phyloP scores from a whole-genome alignment of 441 rosid genomes.

The Euphorbia schlechtendalii region DNA sequence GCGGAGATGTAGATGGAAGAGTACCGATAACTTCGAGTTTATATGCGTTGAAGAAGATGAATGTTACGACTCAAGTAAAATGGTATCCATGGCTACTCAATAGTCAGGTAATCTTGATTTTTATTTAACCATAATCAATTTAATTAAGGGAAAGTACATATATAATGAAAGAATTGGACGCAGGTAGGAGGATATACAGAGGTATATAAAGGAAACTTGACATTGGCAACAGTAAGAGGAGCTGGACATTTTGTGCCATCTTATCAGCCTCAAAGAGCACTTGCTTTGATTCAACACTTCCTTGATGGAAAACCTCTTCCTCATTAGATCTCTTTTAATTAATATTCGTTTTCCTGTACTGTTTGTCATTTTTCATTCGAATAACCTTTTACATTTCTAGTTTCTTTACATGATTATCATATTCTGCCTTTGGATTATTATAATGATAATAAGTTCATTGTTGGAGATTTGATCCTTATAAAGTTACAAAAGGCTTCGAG shows the following conservation, averaged over 20 bases:
- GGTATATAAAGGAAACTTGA: constrained; percentile 52
- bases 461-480: too few relatives aligned
- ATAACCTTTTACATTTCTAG: too few relatives aligned
- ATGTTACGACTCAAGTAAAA: not conserved
- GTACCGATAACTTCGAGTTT: not conserved
- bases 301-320: constrained; percentile 42
- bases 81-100: constrained; percentile 7
- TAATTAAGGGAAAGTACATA: not conserved
- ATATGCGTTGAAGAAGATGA: constrained; percentile 1
- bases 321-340: not conserved
- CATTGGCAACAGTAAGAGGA: constrained; percentile 68
- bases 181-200: constrained; percentile 73
- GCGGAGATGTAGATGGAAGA: constrained; percentile 12
- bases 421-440: too few relatives aligned
- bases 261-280: constrained; percentile 64
- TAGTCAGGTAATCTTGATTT: constrained; percentile 13
- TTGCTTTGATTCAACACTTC: constrained; percentile 56
- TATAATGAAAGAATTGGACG: not conserved
- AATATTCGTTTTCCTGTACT: too few relatives aligned
- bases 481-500: too few relatives aligned
- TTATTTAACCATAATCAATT: too few relatives aligned
- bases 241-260: constrained; percentile 86
- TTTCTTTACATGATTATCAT: too few relatives aligned
- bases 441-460: too few relatives aligned
- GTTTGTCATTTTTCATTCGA: too few relatives aligned